Evolutionary conservation across 768 basidiomycete species (phyloP), one percentile per base, ranked within the genome.

Genomic region (Collybiopsis confluens): DNA sequence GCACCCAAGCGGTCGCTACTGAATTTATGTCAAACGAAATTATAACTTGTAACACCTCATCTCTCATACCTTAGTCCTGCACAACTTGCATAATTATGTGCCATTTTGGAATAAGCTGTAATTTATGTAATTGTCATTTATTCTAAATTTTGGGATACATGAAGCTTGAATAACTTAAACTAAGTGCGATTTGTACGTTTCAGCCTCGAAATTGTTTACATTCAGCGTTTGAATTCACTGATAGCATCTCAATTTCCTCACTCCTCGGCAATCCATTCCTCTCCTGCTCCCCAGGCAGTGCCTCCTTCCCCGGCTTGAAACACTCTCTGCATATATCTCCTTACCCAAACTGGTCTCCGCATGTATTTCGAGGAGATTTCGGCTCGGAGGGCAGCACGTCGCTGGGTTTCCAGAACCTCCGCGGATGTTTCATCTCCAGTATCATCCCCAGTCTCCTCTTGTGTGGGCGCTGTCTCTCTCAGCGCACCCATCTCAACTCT

Each of bases 321-420:
- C 45, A 86, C 88, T 18, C 87, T 75, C 16, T 78, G 75, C 53
- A 86, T 77, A 61, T 90, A 90, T 55, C 72, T 72, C 59, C 73
- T 73, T 49, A 88, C 73, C 88, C 88, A 90, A 20, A 42, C 59
- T 8, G 84, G 80, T 50, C 83, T 75, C 38, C 76, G 75, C 48
- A 64, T 66, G 56, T 85, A 78, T 57, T 77, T 77, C 20, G 67
- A 73, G 33, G 71, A 70, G 26, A 86, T 66, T 56, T 78, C 72
- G 49, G 69, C 73, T 44, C 76, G 71, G 45, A 65, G 52, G 37
- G 59, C 70, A 59, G 60, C 69, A 64, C 52, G 51, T 52, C 59
- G 61, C 68, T 26, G 56, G 62, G 50, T 64, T 62, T 35, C 47
- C 4, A 24, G 20, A 37, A 21, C 13, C 13, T 5, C 30, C 13